These are phyloP conservation scores for Solanum megistacrolobum DNA, from an alignment of 257 asterid species.

Conservation along the genomic window DNA sequence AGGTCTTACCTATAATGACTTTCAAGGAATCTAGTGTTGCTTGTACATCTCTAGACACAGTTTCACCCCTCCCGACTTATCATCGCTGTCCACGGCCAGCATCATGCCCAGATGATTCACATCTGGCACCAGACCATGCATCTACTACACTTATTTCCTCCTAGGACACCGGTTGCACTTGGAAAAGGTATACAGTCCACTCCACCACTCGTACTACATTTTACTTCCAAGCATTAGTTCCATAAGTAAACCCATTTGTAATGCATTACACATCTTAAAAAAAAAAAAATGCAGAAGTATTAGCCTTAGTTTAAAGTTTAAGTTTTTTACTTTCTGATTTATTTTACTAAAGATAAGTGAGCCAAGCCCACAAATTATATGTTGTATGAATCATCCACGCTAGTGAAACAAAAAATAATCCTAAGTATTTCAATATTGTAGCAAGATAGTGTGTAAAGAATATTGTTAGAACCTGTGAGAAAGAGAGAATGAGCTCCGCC, in stretches of 20 bases:
- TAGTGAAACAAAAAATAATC: neutral
- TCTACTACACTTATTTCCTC: neutral
- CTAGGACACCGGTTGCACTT: neutral
- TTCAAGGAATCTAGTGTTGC: neutral
- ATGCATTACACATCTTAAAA: neutral
- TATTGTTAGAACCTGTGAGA: constrained; percentile 45
- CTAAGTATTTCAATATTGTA: neutral
- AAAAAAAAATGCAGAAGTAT: too few species aligned
- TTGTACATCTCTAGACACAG: neutral
- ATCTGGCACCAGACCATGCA: neutral
- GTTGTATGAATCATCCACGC: neutral
- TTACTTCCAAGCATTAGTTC: neutral
- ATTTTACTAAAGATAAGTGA: neutral
- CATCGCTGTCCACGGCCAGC: neutral
- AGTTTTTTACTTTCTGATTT: neutral
- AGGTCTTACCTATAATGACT: neutral
- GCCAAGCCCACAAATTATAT: neutral
- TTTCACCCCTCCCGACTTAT: neutral
- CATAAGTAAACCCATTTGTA: neutral
- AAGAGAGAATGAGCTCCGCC: constrained; percentile 98
- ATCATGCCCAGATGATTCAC: neutral
- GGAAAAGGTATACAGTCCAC: neutral
- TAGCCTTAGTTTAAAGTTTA: neutral
- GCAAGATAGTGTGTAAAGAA: neutral
- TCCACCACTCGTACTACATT: neutral